phyloP scores from a whole-genome alignment of 2,329 filamentous ascomycete genomes.

The Trichoderma arundinaceum region DNA sequence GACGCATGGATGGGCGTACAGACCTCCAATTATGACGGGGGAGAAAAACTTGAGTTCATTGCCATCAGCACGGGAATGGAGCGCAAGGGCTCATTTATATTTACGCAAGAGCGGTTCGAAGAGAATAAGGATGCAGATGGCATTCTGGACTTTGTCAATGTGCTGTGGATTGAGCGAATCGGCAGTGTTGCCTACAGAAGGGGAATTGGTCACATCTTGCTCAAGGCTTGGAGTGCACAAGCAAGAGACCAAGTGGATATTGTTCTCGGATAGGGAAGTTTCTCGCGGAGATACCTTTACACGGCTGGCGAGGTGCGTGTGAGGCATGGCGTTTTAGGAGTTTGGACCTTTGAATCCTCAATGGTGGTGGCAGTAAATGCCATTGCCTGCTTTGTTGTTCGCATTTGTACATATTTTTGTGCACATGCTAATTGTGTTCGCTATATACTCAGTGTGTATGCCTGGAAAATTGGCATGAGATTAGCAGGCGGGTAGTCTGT shows the following conservation, averaged over 20 bases:
- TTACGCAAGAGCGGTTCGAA: constrained; percentile 48
- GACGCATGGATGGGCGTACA: constrained; percentile 54
- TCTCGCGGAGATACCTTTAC: constrained; percentile 66
- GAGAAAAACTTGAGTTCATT: constrained; percentile 52
- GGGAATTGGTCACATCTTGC: constrained; percentile 51
- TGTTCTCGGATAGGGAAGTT: constrained; percentile 57
- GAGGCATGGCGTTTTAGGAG: constrained; percentile 11
- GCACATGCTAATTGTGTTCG: background rate
- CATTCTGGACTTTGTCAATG: constrained; percentile 53
- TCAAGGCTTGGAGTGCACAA: constrained; percentile 49
- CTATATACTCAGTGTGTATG: constrained; percentile 72
- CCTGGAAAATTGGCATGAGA: constrained; percentile 52
- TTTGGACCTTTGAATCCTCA: background rate
- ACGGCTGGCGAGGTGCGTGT: background rate
- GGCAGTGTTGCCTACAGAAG: constrained; percentile 50
- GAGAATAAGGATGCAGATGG: constrained; percentile 51
- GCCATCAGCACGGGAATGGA: constrained; percentile 51
- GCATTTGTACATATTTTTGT: background rate
- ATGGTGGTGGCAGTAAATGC: background rate
- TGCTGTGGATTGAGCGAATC: constrained; percentile 54
- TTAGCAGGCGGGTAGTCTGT: constrained; percentile 42
- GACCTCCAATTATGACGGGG: constrained; percentile 53
- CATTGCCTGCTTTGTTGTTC: constrained; percentile 45
- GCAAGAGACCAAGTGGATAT: constrained; percentile 49
- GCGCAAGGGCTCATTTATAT: constrained; percentile 50